Evolutionary conservation across 139 green algal genomes (phyloP), one percentile per base, ranked within the genome.

Genomic region (Chlorella sp.): DNA sequence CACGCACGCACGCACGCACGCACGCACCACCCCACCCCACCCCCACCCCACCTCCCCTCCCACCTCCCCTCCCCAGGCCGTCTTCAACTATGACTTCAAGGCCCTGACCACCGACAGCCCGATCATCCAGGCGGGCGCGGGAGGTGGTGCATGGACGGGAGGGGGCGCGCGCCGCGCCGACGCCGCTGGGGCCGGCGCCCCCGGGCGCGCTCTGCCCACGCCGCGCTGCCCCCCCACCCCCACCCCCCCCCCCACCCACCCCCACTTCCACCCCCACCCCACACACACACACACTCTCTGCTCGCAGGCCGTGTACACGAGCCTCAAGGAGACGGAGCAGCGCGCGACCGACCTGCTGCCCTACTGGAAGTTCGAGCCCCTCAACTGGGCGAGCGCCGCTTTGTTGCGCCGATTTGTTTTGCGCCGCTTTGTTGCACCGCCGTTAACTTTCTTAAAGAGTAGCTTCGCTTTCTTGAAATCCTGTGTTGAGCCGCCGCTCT

Each of bases 71-170:
- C 29, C 25, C 25, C 51, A 3, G 51, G 80, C 92, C 0, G 93
- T 99, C 38, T 99, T 99, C 87, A 99, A 98, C 91, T 99, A 98
- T 82, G 91, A 99, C 77, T 99, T 99, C 73, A 86, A 97, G 70
- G 77, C 96, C 6, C 88, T 99, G 53, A 97, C 82, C 58, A 89
- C 73, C 7, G 79, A 93, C 71, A 88, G 66, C 23, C 93, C 90
- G 8, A 50, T 98, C 65, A 97, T 97, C 68, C 91, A 96, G 83
- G 87, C 84, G 42, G 7, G 43, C n/a, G 27, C 8, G 15, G 2
- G 8, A 6, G 59, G 8, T 23, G 11, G 59, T 3, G 46, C 46
- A 55, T 14, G 46, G 17, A 55, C 14, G 46, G 46, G 46, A 55
- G 46, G 46, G 46, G 46, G 46, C 14, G 17, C 14, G 46, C 14